These are phyloP conservation scores for Camelina laxa DNA, from an alignment of 345 rosid species.

Conservation along the genomic window DNA sequence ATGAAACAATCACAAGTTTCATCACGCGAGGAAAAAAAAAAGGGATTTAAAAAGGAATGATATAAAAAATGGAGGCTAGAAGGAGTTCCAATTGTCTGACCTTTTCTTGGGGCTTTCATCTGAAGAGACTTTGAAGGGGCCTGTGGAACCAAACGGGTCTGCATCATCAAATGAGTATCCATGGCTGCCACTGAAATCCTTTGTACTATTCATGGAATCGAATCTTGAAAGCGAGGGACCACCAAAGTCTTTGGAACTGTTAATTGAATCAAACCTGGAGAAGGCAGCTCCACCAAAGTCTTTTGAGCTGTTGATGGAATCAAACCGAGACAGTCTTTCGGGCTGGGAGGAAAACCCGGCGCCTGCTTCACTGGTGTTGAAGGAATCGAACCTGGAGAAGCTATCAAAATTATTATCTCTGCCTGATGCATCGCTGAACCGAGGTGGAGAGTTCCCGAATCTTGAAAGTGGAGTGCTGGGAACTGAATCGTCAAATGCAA, in stretches of 20 bases:
- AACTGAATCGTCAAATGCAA: constrained; percentile 85
- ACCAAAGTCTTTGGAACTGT: constrained; percentile 52
- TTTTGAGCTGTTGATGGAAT: constrained; percentile 60
- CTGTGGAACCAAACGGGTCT: constrained; percentile 89
- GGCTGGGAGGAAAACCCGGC: constrained; percentile 56
- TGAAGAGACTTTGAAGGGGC: constrained; percentile 86
- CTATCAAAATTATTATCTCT: constrained; percentile 65
- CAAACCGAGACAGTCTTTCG: constrained; percentile 71
- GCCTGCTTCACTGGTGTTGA: constrained; percentile 65
- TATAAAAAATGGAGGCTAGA: constrained; percentile 46
- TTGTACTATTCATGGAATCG: constrained; percentile 57
- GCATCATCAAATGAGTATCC: constrained; percentile 81
- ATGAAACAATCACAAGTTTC: constrained; percentile 29
- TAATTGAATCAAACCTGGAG: constrained; percentile 53
- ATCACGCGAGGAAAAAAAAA: constrained; percentile 20
- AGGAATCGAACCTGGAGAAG: constrained; percentile 93
- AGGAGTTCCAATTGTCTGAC: constrained; percentile 68
- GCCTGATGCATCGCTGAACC: constrained; percentile 71
- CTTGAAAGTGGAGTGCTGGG: constrained; percentile 84
- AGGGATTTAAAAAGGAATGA: not conserved
- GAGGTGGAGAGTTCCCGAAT: constrained; percentile 80
- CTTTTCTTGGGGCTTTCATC: constrained; percentile 63
- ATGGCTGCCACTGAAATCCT: constrained; percentile 55
- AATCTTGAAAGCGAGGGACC: constrained; percentile 48
- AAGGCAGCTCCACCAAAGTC: constrained; percentile 54